Evolutionary conservation across 495 filamentous ascomycete genomes (phyloP).

Genomic region (Xylaria castorea): DNA sequence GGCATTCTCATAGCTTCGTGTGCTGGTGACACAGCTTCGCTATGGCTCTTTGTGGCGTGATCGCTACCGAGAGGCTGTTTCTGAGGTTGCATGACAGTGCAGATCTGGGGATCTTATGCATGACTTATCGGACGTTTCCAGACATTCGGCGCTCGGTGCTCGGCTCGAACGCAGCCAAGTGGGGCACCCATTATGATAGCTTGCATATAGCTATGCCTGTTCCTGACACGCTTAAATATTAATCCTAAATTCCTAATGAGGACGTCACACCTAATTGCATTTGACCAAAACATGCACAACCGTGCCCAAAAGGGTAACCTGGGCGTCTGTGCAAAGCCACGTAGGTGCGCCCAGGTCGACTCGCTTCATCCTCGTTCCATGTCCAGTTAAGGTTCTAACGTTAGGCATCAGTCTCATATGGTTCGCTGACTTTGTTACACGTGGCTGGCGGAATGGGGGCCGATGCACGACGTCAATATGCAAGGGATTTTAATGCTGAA

Average conservation of each 20-base stretch:
- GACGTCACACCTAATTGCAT: neutral
- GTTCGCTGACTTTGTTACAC: constrained; percentile 15
- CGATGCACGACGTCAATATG: neutral
- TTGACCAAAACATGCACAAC: neutral
- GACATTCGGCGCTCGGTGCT: constrained; percentile 22
- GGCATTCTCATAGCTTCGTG: neutral
- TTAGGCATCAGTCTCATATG: constrained; percentile 18
- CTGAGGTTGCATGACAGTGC: constrained; percentile 25
- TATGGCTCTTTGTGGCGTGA: constrained; percentile 19
- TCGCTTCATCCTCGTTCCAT: neutral
- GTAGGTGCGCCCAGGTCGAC: neutral
- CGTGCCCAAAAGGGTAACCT: neutral
- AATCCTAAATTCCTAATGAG: neutral
- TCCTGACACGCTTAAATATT: neutral
- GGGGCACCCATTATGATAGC: neutral
- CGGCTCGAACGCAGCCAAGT: constrained; percentile 16
- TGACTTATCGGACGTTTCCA: constrained; percentile 21
- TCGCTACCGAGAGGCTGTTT: constrained; percentile 23
- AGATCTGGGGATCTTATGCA: constrained; percentile 31
- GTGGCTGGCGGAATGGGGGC: constrained; percentile 4
- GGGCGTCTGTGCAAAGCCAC: neutral
- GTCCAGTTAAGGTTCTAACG: constrained; percentile 10
- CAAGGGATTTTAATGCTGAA: constrained; percentile 1
- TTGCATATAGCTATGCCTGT: constrained; percentile 20
- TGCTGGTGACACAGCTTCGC: neutral